A percentile compares a stretch with the other conserved stretches of the same genome.
These are phyloP conservation scores for Gossypioides kirkii DNA, from an alignment of 345 rosid genomes.

Conservation along the genomic window DNA sequence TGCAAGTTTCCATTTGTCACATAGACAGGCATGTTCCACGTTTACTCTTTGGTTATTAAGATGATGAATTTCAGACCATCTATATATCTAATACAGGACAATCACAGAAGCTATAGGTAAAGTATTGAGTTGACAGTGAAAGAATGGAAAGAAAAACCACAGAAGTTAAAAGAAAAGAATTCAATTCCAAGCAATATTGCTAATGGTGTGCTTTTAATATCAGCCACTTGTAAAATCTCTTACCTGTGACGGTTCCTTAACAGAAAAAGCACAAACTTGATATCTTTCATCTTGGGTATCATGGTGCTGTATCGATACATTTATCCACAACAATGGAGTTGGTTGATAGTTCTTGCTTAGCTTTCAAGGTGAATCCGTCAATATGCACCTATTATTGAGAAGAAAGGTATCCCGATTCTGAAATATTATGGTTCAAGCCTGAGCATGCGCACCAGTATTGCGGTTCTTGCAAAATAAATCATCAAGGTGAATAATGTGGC, in stretches of 20 bases:
- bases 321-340: neutral
- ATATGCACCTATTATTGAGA: neutral
- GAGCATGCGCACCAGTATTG: neutral
- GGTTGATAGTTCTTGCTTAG: neutral
- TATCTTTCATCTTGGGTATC: neutral
- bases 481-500: neutral
- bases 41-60: neutral
- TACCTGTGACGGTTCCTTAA: slow-evolving; percentile 1
- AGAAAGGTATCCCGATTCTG: neutral
- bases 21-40: neutral
- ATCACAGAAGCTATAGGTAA: neutral
- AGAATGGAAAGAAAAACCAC: neutral
- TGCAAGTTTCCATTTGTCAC: neutral
- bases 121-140: neutral
- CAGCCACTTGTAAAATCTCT: slow-evolving; percentile 17
- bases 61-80: neutral
- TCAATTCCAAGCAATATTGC: slow-evolving; percentile 1
- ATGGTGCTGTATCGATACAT: neutral
- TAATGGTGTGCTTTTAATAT: neutral
- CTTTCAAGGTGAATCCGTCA: slow-evolving; percentile 5
- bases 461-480: neutral
- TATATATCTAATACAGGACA: neutral
- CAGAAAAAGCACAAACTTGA: slow-evolving; percentile 9
- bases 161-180: neutral
- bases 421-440: neutral